phyloP scores from a whole-genome alignment of 1,284 basidiomycete species.

The Heterobasidion occidentale region DNA sequence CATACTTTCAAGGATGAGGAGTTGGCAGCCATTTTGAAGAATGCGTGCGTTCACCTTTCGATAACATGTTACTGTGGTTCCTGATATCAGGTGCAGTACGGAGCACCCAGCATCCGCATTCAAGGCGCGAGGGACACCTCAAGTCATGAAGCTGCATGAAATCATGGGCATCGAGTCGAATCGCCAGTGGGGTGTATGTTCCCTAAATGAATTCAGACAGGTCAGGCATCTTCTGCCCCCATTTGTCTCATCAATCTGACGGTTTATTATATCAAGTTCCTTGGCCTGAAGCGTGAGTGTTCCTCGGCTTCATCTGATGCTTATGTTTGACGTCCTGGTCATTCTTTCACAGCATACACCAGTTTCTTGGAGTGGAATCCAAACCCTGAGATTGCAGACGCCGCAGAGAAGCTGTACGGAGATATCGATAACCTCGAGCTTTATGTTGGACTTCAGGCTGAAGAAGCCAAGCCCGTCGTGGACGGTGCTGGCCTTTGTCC shows the following conservation, averaged over 20 bases:
- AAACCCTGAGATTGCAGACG: constrained; percentile 58
- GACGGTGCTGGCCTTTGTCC: constrained; percentile 79
- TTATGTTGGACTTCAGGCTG: constrained; percentile 63
- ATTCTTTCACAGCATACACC: constrained; percentile 34
- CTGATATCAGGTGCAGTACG: constrained; percentile 34
- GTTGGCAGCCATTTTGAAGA: constrained; percentile 60
- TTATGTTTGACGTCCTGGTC: background rate
- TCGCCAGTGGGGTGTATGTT: constrained; percentile 76
- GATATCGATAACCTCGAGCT: constrained; percentile 77
- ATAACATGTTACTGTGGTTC: background rate
- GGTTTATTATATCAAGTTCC: constrained; percentile 34
- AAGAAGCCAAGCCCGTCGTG: constrained; percentile 68
- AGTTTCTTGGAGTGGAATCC: constrained; percentile 82
- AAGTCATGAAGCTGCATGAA: constrained; percentile 69
- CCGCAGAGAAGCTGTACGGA: constrained; percentile 73
- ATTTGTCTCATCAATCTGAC: background rate
- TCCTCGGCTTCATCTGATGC: background rate
- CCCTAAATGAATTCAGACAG: constrained; percentile 80
- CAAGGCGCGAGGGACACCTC: constrained; percentile 71
- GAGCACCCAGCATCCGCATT: constrained; percentile 72
- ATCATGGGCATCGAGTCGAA: constrained; percentile 78
- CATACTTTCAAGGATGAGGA: constrained; percentile 65
- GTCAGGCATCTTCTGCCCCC: constrained; percentile 21
- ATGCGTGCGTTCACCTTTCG: constrained; percentile 40
- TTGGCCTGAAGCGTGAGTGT: constrained; percentile 63